A percentile compares a stretch with the other conserved stretches of the same genome.
phyloP scores from a whole-genome alignment of 305 asterid genomes.

The Fraxinus nigra region DNA sequence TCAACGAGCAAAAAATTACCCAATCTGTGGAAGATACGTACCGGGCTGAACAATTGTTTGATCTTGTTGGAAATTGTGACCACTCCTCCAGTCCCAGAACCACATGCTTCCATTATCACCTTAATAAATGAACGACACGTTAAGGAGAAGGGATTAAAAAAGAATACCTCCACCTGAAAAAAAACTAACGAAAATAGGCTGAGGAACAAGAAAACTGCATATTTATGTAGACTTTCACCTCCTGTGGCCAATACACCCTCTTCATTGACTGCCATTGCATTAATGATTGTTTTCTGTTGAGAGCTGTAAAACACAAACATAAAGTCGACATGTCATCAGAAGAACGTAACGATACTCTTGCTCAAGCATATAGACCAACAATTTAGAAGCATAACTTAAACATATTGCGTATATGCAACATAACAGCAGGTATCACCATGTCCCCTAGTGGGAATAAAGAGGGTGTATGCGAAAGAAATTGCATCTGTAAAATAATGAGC shows the following conservation, averaged over 20 bases:
- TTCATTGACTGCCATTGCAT: conserved; percentile 84
- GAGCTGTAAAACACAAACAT: conserved; percentile 45
- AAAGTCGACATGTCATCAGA: conserved; percentile 2
- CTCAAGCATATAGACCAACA: not conserved
- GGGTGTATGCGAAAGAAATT: not conserved
- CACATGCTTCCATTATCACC: conserved; percentile 98
- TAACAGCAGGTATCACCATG: not conserved
- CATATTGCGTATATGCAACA: not conserved
- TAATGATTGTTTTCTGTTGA: conserved; percentile 94
- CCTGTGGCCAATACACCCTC: conserved; percentile 94
- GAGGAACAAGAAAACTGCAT: not conserved
- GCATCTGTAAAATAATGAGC: not conserved
- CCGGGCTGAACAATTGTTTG: conserved; percentile 98
- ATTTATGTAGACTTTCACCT: conserved; percentile 45
- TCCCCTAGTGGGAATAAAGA: not conserved
- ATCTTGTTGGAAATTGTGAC: conserved; percentile 96
- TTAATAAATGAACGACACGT: conserved; percentile 19
- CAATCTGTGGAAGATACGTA: conserved; percentile 21
- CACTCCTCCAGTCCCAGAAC: conserved; percentile 99
- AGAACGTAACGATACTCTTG: not conserved
- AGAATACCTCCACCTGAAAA: not conserved
- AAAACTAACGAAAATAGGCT: not conserved
- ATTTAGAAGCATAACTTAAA: not conserved
- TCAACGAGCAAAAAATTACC: not conserved
- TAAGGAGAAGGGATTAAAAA: not conserved